phyloP scores from a whole-genome alignment of 257 asterid genomes.

The Galeopsis tetrahit region DNA sequence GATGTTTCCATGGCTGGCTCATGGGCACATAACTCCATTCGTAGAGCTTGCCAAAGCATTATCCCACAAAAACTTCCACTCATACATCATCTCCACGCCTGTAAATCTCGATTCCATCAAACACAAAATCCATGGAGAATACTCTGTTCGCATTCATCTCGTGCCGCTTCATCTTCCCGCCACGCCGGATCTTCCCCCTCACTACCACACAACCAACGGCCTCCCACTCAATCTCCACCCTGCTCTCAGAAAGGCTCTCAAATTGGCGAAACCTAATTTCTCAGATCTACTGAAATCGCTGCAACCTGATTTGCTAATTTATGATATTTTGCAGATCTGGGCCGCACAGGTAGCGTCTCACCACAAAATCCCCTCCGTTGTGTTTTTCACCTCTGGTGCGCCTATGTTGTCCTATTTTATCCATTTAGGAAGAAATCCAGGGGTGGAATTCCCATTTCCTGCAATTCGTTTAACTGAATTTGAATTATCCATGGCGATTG shows the following conservation, averaged over 20 bases:
- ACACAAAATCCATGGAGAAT: slow-evolving; percentile 32
- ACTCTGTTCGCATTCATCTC: slow-evolving; percentile 37
- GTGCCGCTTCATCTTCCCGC: slow-evolving; percentile 48
- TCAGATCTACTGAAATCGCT: slow-evolving; percentile 25
- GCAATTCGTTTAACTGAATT: slow-evolving; percentile 27
- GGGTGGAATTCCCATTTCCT: slow-evolving; percentile 35
- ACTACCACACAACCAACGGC: slow-evolving; percentile 8
- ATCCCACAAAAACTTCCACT: slow-evolving; percentile 33
- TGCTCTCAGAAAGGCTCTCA: slow-evolving; percentile 42
- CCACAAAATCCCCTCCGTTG: slow-evolving; percentile 34
- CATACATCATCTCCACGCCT: slow-evolving; percentile 49
- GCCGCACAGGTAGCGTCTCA: slow-evolving; percentile 33
- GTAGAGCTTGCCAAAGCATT: slow-evolving; percentile 59
- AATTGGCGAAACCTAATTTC: slow-evolving; percentile 39
- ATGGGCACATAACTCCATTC: slow-evolving; percentile 63
- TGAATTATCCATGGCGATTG: slow-evolving; percentile 32
- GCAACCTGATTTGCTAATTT: slow-evolving; percentile 47
- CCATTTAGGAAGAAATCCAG: slow-evolving; percentile 1
- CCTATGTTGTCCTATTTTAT: slow-evolving; percentile 32
- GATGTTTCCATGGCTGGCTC: slow-evolving; percentile 63
- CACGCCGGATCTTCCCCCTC: slow-evolving; percentile 50
- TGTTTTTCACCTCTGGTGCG: slow-evolving; percentile 45
- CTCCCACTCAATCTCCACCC: slow-evolving; percentile 56
- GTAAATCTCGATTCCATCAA: slow-evolving; percentile 47
- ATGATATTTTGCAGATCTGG: slow-evolving; percentile 50